Evolutionary conservation across 1,284 basidiomycete species (phyloP).

Genomic region (Limonomyces culmigenus): DNA sequence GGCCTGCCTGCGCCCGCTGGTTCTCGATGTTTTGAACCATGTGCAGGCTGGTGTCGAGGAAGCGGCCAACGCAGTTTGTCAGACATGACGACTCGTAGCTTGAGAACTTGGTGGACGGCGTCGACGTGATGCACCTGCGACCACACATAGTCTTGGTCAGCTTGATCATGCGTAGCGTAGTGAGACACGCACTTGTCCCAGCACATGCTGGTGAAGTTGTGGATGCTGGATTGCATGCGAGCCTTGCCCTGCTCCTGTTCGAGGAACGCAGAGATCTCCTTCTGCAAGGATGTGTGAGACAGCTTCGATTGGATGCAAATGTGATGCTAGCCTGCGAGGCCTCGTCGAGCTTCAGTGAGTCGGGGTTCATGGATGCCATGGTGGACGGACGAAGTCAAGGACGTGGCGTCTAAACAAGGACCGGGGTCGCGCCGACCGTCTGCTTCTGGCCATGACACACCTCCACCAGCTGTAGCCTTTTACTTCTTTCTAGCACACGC

Average conservation of each 20-base stretch:
- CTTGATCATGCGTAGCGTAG: conserved; percentile 7
- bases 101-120: conserved; percentile 75
- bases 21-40: conserved; percentile 73
- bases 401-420: too few relatives aligned
- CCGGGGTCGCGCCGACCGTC: too few relatives aligned
- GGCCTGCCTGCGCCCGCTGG: conserved; percentile 17
- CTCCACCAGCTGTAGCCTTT: too few relatives aligned
- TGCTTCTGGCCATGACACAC: too few relatives aligned
- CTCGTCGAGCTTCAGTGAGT: too few relatives aligned
- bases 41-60: conserved; percentile 83
- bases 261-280: conserved; percentile 73
- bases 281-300: conserved; percentile 42
- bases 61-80: conserved; percentile 84
- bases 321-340: too few relatives aligned
- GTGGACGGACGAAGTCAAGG: too few relatives aligned
- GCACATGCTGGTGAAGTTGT: conserved; percentile 59
- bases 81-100: conserved; percentile 75
- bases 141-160: conserved; percentile 1
- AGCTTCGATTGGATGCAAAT: too few relatives aligned
- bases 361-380: too few relatives aligned
- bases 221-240: conserved; percentile 54
- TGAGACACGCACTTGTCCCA: conserved; percentile 75
- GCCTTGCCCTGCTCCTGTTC: conserved; percentile 83
- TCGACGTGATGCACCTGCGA: conserved; percentile 68
- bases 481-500: too few relatives aligned